Base-by-base conservation (phyloP, 176 grass and related monocot genomes). In the Avena atlantica region DNA sequence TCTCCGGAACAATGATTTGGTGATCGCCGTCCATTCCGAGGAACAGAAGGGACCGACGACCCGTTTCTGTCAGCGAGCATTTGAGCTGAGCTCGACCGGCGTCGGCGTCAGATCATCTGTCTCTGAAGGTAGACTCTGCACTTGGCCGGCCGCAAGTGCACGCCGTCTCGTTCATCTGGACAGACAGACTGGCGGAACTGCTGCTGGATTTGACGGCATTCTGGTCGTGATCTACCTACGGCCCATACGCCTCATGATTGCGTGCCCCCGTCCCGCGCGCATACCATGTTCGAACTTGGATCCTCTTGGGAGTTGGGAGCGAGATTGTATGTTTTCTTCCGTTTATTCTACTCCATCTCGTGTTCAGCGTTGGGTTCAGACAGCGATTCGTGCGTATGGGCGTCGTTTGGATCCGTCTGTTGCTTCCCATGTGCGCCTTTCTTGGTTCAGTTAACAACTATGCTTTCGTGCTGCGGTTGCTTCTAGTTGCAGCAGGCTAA, bases 241-340 rank as follows among this genome's bases (percentile, higher is more conserved):
- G 17, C 81, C 50, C 66, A 57, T 71, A 83, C 81, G 67, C 50
- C 51, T 23, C 66, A 58, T 70, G 31, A 72, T 70, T 70, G 80
- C 14, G 3, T 16, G 51, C 13, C 51, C 29, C n/a, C 71, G 42
- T 4, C 29, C n/a, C 71, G 70, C 44, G 70, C 44, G 10, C 49
- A 12, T 56, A 44, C 15, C 31, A 55, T 57, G 81, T 25, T 44
- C 51, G 8, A 29, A 29, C 27, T 29, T 29, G 24, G 57, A 52
- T 81, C 79, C 29, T 70, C 7, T 23, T 25, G 66, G 81, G 51
- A 57, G 49, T 44, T 57, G 66, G 65, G 50, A 57, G 49, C 24
- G 65, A 24, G 81, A 44, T 83, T 44, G 16, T 16, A 3, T 3
- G 63, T 44, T 17, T 48, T 42, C 48, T 10, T 27, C 0, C 17